Evolutionary conservation across 768 basidiomycete genomes (phyloP).

Genomic region (Termitomyces sp.): DNA sequence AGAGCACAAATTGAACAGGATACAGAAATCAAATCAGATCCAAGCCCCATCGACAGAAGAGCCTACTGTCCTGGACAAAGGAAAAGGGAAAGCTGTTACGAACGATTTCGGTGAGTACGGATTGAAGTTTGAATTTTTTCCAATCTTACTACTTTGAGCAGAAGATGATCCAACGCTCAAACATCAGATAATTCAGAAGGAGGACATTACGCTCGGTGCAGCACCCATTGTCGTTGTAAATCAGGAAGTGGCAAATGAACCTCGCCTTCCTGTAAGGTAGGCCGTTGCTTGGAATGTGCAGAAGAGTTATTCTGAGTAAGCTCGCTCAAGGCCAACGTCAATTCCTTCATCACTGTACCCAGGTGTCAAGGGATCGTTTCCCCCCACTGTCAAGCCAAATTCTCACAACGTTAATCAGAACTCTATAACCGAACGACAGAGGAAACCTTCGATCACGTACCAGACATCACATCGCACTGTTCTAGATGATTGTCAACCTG

Average conservation of each 20-base stretch:
- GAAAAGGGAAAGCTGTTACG: background rate
- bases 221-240: background rate
- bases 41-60: background rate
- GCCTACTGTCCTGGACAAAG: background rate
- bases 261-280: background rate
- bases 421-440: background rate
- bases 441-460: background rate
- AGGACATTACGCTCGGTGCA: background rate
- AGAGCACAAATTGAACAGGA: background rate
- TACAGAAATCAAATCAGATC: background rate
- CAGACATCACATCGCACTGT: background rate
- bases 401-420: background rate
- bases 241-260: background rate
- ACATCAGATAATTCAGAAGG: background rate
- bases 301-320: background rate
- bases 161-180: background rate
- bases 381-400: background rate
- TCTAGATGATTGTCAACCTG: conserved; percentile 5
- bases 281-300: background rate
- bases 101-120: background rate
- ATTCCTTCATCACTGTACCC: background rate
- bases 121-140: background rate
- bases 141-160: background rate
- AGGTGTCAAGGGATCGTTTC: background rate
- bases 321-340: background rate